Evolutionary conservation across 306 rosid species (phyloP).

Genomic region (Trichosanthes cucumerina): DNA sequence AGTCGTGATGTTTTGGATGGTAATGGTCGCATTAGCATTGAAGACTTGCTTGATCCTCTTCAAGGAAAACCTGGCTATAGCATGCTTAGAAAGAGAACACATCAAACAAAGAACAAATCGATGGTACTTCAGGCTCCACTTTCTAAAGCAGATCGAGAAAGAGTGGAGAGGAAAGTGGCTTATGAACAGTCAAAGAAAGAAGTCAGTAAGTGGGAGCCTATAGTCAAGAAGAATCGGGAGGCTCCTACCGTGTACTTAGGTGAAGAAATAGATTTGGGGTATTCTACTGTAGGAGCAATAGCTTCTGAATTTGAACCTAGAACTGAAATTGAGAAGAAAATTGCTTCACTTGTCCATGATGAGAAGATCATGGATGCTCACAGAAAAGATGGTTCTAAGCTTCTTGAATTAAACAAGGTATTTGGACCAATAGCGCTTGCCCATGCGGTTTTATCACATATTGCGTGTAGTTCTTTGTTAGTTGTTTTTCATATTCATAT

Average conservation of each 20-base stretch:
- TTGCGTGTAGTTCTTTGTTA: neutral
- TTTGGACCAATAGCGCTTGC: neutral
- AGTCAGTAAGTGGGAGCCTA: conserved; percentile 57
- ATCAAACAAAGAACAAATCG: conserved; percentile 35
- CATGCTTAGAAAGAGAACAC: conserved; percentile 45
- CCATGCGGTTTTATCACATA: neutral
- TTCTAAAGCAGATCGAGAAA: conserved; percentile 44
- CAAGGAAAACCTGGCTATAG: conserved; percentile 44
- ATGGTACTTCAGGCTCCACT: conserved; percentile 47
- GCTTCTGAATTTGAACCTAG: conserved; percentile 86
- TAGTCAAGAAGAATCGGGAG: conserved; percentile 72
- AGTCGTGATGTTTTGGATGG: conserved; percentile 65
- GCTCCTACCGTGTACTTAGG: conserved; percentile 58
- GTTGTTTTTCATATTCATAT: neutral
- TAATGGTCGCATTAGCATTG: conserved; percentile 42
- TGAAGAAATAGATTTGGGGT: conserved; percentile 46
- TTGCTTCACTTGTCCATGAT: conserved; percentile 50
- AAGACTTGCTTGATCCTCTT: conserved; percentile 57
- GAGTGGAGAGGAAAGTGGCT: conserved; percentile 58
- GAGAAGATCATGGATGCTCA: conserved; percentile 67
- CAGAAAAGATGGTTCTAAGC: conserved; percentile 61
- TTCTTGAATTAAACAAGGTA: conserved; percentile 83
- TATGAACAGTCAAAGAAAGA: conserved; percentile 50
- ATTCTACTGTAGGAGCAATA: conserved; percentile 81
- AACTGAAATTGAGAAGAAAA: conserved; percentile 77